Conservation (phyloP, 345 rosid species). For the Eucalyptus fibrosa region DNA sequence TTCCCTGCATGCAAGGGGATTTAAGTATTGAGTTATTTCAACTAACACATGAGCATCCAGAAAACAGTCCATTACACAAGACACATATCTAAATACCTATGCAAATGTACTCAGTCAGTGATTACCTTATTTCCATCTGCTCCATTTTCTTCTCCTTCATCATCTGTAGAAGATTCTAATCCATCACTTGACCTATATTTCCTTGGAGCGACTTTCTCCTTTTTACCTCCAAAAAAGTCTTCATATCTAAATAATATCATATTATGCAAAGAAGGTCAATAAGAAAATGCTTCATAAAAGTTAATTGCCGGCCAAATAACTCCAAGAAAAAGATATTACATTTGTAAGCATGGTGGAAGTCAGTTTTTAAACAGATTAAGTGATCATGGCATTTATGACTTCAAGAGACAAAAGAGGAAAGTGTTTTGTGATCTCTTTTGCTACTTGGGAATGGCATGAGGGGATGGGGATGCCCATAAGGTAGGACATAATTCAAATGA, state of each 20-base stretch:
- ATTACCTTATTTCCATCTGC: constrained; percentile 16
- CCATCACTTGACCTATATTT: constrained; percentile 11
- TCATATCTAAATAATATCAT: constrained; percentile 36
- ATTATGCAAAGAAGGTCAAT: neutral
- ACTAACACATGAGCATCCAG: neutral
- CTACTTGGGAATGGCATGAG: neutral
- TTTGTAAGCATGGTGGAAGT: neutral
- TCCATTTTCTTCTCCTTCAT: constrained; percentile 8
- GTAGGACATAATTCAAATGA: neutral
- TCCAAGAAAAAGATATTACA: neutral
- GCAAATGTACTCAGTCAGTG: neutral
- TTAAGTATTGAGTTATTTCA: neutral
- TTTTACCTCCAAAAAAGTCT: constrained; percentile 65
- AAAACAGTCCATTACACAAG: neutral
- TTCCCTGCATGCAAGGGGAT: constrained; percentile 15
- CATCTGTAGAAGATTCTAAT: constrained; percentile 19
- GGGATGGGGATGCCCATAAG: neutral
- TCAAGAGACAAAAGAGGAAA: neutral
- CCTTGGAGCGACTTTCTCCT: constrained; percentile 18
- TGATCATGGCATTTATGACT: neutral
- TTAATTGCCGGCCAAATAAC: neutral
- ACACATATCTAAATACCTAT: neutral
- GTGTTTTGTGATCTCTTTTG: neutral
- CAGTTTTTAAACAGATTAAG: neutral
- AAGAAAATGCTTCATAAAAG: neutral